Evolutionary conservation across 345 rosid genomes (phyloP), one percentile per base, ranked within the genome.

Genomic region (Ceriops zippeliana): DNA sequence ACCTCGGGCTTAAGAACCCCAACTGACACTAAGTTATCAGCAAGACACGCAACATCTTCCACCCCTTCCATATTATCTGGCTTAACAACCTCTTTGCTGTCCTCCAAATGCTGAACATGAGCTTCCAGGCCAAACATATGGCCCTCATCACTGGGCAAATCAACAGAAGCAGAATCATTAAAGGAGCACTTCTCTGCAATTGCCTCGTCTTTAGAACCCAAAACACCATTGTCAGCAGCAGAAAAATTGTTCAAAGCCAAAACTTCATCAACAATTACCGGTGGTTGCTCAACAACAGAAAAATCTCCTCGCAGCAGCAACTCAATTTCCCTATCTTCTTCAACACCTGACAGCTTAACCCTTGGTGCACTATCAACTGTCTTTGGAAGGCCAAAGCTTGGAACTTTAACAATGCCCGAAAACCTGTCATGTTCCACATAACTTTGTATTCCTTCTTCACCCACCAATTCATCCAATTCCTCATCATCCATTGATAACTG

Each of bases 401-500:
- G 70, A 77, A 78, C 76, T 76, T 70, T 73, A 21, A 62, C 75
- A 62, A 68, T 74, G 59, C 69, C 69, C 6, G 76, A 71, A 63
- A 78, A 56, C 28, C 17, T 69, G 28, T 61, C 73, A 37, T 80
- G 78, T 47, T 79, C 75, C 63, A 7, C 78, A 17, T 76, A 84
- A 70, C 80, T 75, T 67, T 5, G 70, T 27, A 52, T 8, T 30
- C 69, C 85, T 19, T 78, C 89, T 66, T 58, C 84, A 61, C 70
- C 73, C 51, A 75, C 54, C 57, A 73, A 49, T 22, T 79, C 83
- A 34, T 82, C 80, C 61, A 59, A 62, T 2, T 72, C 86, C 70
- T 86, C 96, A 71, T 84, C 90, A 51, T 92, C 89, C 62, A 85
- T 52, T 19, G 95, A 88, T 84, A 88, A 74, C 61, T 74, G 74